A percentile compares a stretch with the other conserved stretches of the same genome.
These are phyloP conservation scores for Sporothrix variecibatus DNA, from an alignment of 2,329 filamentous ascomycete species.

Conservation along the genomic window DNA sequence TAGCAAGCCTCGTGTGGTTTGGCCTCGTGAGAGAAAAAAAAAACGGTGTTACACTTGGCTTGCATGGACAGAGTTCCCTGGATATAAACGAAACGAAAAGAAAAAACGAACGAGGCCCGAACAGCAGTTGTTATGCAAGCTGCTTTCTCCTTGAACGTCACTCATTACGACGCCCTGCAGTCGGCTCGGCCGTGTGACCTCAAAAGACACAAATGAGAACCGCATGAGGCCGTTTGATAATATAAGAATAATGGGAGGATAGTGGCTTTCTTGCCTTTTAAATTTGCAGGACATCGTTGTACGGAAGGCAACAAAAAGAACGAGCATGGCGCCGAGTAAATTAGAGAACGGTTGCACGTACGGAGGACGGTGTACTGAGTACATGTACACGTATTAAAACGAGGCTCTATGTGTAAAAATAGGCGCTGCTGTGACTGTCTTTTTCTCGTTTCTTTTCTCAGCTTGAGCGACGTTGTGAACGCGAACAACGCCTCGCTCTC, in stretches of 20 bases:
- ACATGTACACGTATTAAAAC: background rate
- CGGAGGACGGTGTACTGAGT: background rate
- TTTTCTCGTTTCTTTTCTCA: background rate
- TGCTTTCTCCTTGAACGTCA: background rate
- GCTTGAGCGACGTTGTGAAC: background rate
- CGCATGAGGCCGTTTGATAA: background rate
- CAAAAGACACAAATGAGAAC: background rate
- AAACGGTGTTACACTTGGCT: background rate
- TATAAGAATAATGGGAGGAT: background rate
- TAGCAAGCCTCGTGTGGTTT: background rate
- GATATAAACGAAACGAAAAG: background rate
- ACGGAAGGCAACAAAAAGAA: background rate
- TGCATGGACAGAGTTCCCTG: background rate
- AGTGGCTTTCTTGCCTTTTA: background rate
- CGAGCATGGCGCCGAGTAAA: background rate
- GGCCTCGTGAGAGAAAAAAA: background rate
- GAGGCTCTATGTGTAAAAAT: background rate
- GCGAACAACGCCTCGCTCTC: background rate
- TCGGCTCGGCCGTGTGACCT: slow-evolving; percentile 9
- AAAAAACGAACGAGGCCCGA: background rate
- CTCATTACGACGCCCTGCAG: slow-evolving; percentile 12
- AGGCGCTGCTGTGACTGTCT: background rate
- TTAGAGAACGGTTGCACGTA: no score
- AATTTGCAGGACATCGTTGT: background rate
- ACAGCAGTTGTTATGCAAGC: background rate